These are phyloP conservation scores for Arachis stenosperma DNA, from an alignment of 306 rosid genomes.

Conservation along the genomic window DNA sequence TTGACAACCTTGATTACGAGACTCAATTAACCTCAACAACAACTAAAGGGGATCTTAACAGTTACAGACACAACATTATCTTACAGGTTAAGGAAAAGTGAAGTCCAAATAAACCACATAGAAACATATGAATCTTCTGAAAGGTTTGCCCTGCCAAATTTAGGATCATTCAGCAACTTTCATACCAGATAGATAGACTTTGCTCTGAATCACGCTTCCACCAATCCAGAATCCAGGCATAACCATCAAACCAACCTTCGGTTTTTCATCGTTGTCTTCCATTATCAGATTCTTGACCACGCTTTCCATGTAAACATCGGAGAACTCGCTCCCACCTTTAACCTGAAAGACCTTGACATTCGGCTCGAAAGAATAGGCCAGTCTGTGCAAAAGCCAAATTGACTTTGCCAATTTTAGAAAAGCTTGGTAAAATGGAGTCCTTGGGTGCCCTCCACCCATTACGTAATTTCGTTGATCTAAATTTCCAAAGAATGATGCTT, in stretches of 20 bases:
- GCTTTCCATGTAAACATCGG: constrained; percentile 93
- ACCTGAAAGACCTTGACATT: constrained; percentile 88
- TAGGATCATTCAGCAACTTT: constrained; percentile 76
- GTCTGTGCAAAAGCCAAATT: constrained; percentile 91
- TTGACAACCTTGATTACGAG: background rate
- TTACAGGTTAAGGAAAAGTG: constrained; percentile 41
- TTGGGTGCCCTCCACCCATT: constrained; percentile 93
- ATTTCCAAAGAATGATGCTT: constrained; percentile 93
- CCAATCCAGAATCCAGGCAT: constrained; percentile 96
- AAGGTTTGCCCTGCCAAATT: constrained; percentile 8
- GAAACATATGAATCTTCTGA: constrained; percentile 28
- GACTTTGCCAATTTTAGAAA: constrained; percentile 88
- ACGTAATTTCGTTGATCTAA: constrained; percentile 87
- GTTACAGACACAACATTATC: constrained; percentile 47
- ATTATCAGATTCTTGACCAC: constrained; percentile 82
- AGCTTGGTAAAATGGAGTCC: constrained; percentile 97
- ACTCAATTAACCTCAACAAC: constrained; percentile 33
- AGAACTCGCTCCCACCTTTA: constrained; percentile 87
- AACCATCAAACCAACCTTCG: constrained; percentile 91
- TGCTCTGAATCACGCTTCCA: constrained; percentile 89
- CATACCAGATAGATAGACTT: constrained; percentile 93
- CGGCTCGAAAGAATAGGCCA: constrained; percentile 87
- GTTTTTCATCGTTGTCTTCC: constrained; percentile 73
- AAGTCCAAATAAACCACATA: constrained; percentile 43
- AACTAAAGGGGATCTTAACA: constrained; percentile 36